phyloP scores from a whole-genome alignment of 371 early-diverging fungal species.

The Rhizopus delemar region DNA sequence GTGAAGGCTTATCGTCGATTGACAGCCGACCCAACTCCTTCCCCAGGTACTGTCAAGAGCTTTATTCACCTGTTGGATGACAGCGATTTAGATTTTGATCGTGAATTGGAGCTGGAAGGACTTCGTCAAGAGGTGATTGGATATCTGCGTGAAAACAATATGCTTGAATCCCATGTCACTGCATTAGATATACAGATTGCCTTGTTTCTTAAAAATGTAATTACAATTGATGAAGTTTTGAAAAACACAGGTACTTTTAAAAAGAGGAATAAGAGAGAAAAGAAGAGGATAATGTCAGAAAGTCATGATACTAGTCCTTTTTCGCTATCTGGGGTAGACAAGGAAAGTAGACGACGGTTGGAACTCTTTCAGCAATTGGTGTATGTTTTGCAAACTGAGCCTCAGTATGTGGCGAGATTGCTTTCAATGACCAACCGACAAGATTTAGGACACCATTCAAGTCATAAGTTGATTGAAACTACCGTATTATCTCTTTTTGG shows the following conservation, averaged over 20 bases:
- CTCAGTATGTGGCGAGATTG: slow-evolving; percentile 83
- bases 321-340: slow-evolving; percentile 75
- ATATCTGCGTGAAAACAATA: slow-evolving; percentile 87
- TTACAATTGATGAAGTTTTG: slow-evolving; percentile 89
- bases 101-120: slow-evolving; percentile 87
- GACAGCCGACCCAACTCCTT: slow-evolving; percentile 75
- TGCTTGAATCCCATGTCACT: slow-evolving; percentile 79
- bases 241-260: slow-evolving; percentile 58
- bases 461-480: slow-evolving; percentile 77
- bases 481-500: slow-evolving; percentile 94
- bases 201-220: slow-evolving; percentile 95
- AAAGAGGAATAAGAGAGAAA: slow-evolving; percentile 54
- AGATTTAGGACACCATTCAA: slow-evolving; percentile 43
- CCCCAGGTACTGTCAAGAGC: slow-evolving; percentile 77
- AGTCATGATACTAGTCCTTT: slow-evolving; percentile 25
- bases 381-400: slow-evolving; percentile 96
- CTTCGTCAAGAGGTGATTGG: slow-evolving; percentile 84
- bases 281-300: slow-evolving; percentile 36
- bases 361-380: slow-evolving; percentile 91
- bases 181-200: slow-evolving; percentile 96
- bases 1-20: slow-evolving; percentile 79
- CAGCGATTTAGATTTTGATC: slow-evolving; percentile 88
- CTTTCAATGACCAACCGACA: slow-evolving; percentile 76
- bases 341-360: slow-evolving; percentile 74
- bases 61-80: slow-evolving; percentile 91